A percentile compares a stretch with the other conserved stretches of the same genome.
Conservation (phyloP, 2,329 filamentous ascomycete species). For the Hymenoscyphus repandus region DNA sequence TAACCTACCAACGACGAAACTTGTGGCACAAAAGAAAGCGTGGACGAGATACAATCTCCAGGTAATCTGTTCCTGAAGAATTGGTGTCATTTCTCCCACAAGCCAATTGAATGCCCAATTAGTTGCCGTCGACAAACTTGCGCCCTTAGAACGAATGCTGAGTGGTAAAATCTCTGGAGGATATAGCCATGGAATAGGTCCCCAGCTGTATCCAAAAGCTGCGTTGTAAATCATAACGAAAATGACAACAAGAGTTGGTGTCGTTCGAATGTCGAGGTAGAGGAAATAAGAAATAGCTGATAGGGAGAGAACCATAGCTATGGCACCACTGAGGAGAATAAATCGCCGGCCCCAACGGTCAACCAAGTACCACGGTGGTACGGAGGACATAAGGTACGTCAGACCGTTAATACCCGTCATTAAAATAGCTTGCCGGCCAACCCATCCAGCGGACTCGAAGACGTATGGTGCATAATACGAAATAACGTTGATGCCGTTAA, state of each 20-base stretch:
- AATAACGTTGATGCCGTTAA: constrained; percentile 99
- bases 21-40: constrained; percentile 92
- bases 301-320: constrained; percentile 84
- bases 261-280: constrained; percentile 73
- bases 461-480: constrained; percentile 97
- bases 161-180: constrained; percentile 97
- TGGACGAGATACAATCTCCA: constrained; percentile 95
- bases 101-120: constrained; percentile 99
- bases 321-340: constrained; percentile 83
- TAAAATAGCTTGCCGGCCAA: constrained; percentile 80
- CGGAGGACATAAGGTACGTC: constrained; percentile 84
- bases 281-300: constrained; percentile 94
- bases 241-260: constrained; percentile 79
- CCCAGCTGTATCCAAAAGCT: constrained; percentile 95
- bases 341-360: constrained; percentile 85
- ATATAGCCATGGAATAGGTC: constrained; percentile 96
- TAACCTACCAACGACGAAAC: constrained; percentile 88
- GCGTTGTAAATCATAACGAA: constrained; percentile 99
- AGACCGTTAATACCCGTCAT: constrained; percentile 97
- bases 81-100: constrained; percentile 89
- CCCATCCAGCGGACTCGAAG: constrained; percentile 96
- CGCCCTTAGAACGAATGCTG: constrained; percentile 94
- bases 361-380: constrained; percentile 95
- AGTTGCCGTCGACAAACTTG: constrained; percentile 88
- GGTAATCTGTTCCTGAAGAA: constrained; percentile 84